Evolutionary conservation across 768 basidiomycete species (phyloP), one percentile per base, ranked within the genome.

Genomic region (Podaxis pistillaris): DNA sequence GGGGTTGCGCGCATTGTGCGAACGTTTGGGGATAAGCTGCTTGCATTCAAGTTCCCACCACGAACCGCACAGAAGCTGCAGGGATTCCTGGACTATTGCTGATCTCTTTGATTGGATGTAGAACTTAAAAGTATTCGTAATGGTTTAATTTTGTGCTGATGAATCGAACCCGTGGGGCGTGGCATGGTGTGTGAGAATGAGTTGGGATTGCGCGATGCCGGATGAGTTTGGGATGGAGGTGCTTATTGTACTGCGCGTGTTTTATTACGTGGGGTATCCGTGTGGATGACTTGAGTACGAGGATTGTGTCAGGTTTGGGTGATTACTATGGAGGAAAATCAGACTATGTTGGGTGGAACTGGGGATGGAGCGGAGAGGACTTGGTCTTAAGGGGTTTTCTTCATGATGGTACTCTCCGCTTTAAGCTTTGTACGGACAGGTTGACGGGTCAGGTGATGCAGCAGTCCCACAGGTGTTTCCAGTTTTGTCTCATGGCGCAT

Each of bases 41-140:
- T 80, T 1, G 91, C 90, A 12, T 93, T 91, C 80, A 90, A 83
- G 72, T 91, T 93, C 68, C 86, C 92, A 2, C 85, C 88, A n/a
- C 75, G 79, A 63, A 85, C 77, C 12, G 90, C 88, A 9, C 78
- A 73, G 64, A 88, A 87, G 74, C 69, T 94, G 60, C 90, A 92
- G 73, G 80, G 76, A 0, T 91, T 89, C 71, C 76, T 90, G 56
- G 89, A 92, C 68, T 88, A 87, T 71, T 79, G 79, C 63, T 84
- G 54, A 62, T 62, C 46, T 56, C 36, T 22, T 15, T 44, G 24
- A 19, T 36, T 44, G 52, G 52, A 38, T 56, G 38, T 56, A 41
- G 38, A 56, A 56, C 36, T 55, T 56, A 60, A 36, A 36, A 50
- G 33, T 40, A 40, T 19, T 44, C 54, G 36, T 62, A 51, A 62